Evolutionary conservation across 805 yeast genomes (phyloP), one percentile per base, ranked within the genome.

Genomic region (Candida andamanensis): DNA sequence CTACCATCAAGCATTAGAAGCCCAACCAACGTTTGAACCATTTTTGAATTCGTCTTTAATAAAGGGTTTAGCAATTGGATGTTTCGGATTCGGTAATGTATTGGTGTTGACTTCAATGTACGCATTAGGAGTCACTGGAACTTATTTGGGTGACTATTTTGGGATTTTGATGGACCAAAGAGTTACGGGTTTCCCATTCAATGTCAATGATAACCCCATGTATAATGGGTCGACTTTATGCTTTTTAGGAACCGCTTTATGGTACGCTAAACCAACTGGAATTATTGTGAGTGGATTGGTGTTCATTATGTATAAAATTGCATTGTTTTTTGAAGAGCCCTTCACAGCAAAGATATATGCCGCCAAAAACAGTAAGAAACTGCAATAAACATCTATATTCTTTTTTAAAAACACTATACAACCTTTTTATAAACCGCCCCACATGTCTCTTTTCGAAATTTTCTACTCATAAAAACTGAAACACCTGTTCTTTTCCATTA

Each of bases 111-210:
- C 79, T 18, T 85, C 96, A 15, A 90, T 92, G 97, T 90, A 77
- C 64, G 81, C 82, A 10, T 69, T 92, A 43, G 98, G 98, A 15
- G 76, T 92, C 39, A 90, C 96, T 10, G 98, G 98, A 15, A 92
- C 98, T 8, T 92, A 92, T 52, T 63, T 92, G 39, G 98, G 98
- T 26, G 98, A 92, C 58, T 94, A 92, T 63, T 92, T 92, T 60
- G 97, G 97, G 2, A 89, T 92, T 49, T 72, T 92, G 47, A 92
- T 90, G 92, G 78, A 80, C 41, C 75, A 84, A 42, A 74, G 95
- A 52, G 95, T 92, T 38, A 81, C 90, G 12, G 78, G 83, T 1
- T 92, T 92, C 73, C 98, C 98, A 11, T 92, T 92, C 73, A 89
- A 80, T 49, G 76, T 89, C 35, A 73, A 80, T 42, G 80, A 86